Base-by-base conservation (phyloP, 1,139 yeast genomes). In the Blastobotrys elegans region DNA sequence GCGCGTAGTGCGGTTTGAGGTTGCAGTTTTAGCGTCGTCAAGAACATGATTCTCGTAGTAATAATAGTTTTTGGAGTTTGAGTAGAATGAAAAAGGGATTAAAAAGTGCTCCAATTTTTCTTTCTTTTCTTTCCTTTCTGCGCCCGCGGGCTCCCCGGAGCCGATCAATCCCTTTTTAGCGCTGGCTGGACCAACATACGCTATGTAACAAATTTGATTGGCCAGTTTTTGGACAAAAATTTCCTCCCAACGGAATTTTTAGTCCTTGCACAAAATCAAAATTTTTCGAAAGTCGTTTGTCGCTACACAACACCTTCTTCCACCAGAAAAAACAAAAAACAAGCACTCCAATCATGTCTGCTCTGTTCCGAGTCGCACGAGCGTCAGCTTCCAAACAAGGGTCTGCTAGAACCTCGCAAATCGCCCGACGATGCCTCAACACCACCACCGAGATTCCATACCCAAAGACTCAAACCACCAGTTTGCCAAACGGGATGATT, bases 401-500 rank as follows among this genome's bases (percentile, higher is more conserved):
- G 13, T 5, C 29, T 44, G 30, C 14, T 27, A n/a, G n/a, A n/a
- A 39, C 48, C 42, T 22, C 50, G 44, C 20, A 30, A 35, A 13
- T 30, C 45, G 34, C 40, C 47, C 29, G 53, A 16, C 52, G 67
- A 44, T 50, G 53, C 22, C 53, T 60, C 34, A 52, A 59, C 49
- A 56, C 67, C 56, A 43, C 60, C 58, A 61, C 43, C 46, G 60
- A 29, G 18, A 44, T 50, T 38, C 50, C 52, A 47, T 69, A 65
- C 47, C 77, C 82, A 29, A 66, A 65, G 41, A 79, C 85, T 20
- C 71, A 71, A 58, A 80, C 84, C 26, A 77, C 92, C 2, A 76
- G 80, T 6, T 71, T 87, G 47, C 70, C 80, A 11, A 92, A 94
- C 64, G 99, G 99, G 1, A 69, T 92, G 46, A 92, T 97, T 0